These are phyloP conservation scores for Auricularia sp. DNA, from an alignment of 768 basidiomycete species.

Conservation along the genomic window DNA sequence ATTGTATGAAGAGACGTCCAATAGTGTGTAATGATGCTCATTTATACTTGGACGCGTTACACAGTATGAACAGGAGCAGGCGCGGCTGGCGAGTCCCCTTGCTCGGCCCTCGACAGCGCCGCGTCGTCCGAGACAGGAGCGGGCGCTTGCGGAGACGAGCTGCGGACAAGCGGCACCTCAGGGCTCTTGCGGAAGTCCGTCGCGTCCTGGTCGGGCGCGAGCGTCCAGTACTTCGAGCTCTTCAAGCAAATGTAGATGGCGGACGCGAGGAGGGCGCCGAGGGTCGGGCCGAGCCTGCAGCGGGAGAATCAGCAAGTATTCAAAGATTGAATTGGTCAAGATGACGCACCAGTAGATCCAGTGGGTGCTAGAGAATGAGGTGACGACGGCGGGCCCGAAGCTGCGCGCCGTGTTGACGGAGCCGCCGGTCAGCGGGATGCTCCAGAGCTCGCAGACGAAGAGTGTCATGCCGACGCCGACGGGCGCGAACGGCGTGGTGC, in stretches of 20 bases:
- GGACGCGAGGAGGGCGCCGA: constrained; percentile 51
- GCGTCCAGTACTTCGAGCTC: constrained; percentile 40
- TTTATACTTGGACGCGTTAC: no score
- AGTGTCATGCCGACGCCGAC: constrained; percentile 59
- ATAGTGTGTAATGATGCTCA: no score
- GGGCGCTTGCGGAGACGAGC: no score
- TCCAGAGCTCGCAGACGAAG: constrained; percentile 49
- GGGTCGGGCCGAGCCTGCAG: constrained; percentile 41
- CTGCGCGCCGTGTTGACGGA: constrained; percentile 60
- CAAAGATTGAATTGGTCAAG: no score
- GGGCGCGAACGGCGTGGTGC: constrained; percentile 31
- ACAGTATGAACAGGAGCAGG: no score
- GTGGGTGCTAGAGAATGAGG: constrained; percentile 39
- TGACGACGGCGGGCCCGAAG: constrained; percentile 59
- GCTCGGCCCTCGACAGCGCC: no score
- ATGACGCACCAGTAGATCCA: constrained; percentile 32
- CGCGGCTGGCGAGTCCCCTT: no score
- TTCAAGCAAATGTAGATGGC: constrained; percentile 51
- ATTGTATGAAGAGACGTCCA: no score
- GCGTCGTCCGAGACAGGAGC: no score
- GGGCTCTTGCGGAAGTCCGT: constrained; percentile 17
- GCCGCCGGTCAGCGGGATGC: constrained; percentile 36
- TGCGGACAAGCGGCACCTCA: background rate
- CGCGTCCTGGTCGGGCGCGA: constrained; percentile 41
- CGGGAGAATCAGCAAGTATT: no score